Base-by-base conservation (phyloP, 169 alveolate genomes). In the Eimeria tenella region DNA sequence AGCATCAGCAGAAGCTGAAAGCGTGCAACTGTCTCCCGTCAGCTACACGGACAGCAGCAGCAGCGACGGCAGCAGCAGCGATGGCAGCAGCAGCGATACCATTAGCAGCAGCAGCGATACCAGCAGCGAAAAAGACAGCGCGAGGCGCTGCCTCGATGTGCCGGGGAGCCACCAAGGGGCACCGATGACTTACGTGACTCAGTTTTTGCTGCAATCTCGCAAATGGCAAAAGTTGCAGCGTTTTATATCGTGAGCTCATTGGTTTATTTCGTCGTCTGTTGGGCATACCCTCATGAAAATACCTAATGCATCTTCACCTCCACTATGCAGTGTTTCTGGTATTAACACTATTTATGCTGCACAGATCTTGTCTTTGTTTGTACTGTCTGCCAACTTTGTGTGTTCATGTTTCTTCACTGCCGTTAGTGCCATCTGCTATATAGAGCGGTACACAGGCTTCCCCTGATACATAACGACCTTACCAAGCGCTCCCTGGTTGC, bases 191-290 rank as follows among this genome's bases (percentile, higher is more conserved):
- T 68, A 19, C 50, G 79, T 23, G 50, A 68, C 79, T 21, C 79
- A 68, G 79, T 68, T 68, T 68, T 68, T 68, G 79, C 50, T 68
- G 79, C 79, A 68, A 10, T 68, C 79, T 23, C n/a, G 31, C 13
- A 68, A 68, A 68, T 68, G 79, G 79, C 79, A 68, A 68, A 68
- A 68, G 31, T 31, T 68, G 79, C 79, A 68, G 31, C 79, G 79
- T 23, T 68, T 68, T 23, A 68, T 68, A 68, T 68, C 79, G 79
- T 68, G 49, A 68, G 79, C 50, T 31, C 42, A 31, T 31, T 31
- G 42, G 42, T 31, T 31, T 31, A 31, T 31, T 31, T 31, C 42
- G 42, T 31, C 2, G 42, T 31, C 42, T 31, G 42, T 31, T 31
- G 0, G 4, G 0, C 42, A 1, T 31, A 2, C 42, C 42, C 42